These are phyloP conservation scores for Lactarius hatsudake DNA, from an alignment of 768 basidiomycete genomes.

Conservation along the genomic window DNA sequence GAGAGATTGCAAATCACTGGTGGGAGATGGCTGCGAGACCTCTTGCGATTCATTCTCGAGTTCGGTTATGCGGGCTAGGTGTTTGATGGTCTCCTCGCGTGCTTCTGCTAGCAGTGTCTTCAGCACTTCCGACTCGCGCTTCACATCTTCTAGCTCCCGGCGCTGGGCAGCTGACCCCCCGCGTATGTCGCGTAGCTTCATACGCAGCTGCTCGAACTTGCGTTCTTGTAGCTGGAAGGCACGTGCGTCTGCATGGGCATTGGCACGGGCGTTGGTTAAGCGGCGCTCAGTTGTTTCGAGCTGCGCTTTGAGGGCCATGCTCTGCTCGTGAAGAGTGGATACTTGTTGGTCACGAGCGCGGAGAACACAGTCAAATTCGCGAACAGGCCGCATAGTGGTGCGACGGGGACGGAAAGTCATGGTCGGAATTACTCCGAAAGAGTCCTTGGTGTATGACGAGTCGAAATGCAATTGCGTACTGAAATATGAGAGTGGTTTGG, in stretches of 20 bases:
- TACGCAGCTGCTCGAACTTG: constrained; percentile 24
- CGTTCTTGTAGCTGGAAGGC: constrained; percentile 25
- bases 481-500: neutral
- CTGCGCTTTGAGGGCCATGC: constrained; percentile 13
- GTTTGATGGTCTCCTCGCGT: constrained; percentile 11
- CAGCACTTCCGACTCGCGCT: constrained; percentile 15
- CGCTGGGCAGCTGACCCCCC: constrained; percentile 14
- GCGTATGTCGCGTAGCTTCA: constrained; percentile 23
- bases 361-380: constrained; percentile 23
- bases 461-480: constrained; percentile 1
- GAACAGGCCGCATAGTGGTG: constrained; percentile 18
- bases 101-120: constrained; percentile 8
- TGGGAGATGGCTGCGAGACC: neutral
- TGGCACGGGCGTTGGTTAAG: constrained; percentile 23
- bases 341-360: constrained; percentile 26
- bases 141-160: constrained; percentile 18
- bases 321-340: constrained; percentile 21
- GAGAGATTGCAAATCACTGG: neutral
- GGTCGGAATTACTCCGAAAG: constrained; percentile 4
- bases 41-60: constrained; percentile 18
- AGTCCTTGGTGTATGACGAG: constrained; percentile 1
- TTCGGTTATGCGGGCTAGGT: constrained; percentile 20
- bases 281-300: constrained; percentile 20
- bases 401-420: constrained; percentile 24
- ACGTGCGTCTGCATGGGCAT: constrained; percentile 20